A percentile compares a stretch with the other conserved stretches of the same genome.
Evolutionary conservation across 768 basidiomycete species (phyloP).

Genomic region (Pulveroboletus sp.): DNA sequence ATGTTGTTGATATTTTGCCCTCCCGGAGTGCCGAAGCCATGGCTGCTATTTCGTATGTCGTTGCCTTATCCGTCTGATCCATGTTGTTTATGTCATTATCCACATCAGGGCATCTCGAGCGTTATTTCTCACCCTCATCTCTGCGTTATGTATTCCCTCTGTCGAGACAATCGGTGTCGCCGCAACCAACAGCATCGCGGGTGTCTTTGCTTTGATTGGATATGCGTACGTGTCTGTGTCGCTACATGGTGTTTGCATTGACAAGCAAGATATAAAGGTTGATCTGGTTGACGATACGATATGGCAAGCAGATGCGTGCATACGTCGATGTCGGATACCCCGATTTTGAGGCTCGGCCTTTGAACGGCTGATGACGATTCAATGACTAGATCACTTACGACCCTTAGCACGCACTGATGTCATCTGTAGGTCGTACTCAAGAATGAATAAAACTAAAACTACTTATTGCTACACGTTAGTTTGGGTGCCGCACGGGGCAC

Average conservation of each 20-base stretch:
- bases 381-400: too few species aligned
- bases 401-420: too few species aligned
- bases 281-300: constrained; percentile 48
- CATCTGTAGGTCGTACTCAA: too few species aligned
- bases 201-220: constrained; percentile 47
- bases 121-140: constrained; percentile 13
- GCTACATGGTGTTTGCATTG: neutral
- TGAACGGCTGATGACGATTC: too few species aligned
- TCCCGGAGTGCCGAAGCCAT: constrained; percentile 58
- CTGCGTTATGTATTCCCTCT: constrained; percentile 33
- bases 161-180: constrained; percentile 53
- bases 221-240: constrained; percentile 46
- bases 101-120: constrained; percentile 21
- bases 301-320: constrained; percentile 52
- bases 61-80: rapidly evolving
- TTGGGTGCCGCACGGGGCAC: too few species aligned
- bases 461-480: too few species aligned
- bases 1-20: constrained; percentile 60
- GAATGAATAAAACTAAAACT: too few species aligned
- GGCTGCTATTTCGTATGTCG: constrained; percentile 52
- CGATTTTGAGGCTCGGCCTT: constrained; percentile 9
- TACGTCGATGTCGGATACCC: constrained; percentile 59
- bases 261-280: constrained; percentile 37
- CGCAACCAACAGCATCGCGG: constrained; percentile 45
- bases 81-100: neutral